These are phyloP conservation scores for Aspergillus wentii DNA, from an alignment of 495 filamentous ascomycete genomes.

Conservation along the genomic window DNA sequence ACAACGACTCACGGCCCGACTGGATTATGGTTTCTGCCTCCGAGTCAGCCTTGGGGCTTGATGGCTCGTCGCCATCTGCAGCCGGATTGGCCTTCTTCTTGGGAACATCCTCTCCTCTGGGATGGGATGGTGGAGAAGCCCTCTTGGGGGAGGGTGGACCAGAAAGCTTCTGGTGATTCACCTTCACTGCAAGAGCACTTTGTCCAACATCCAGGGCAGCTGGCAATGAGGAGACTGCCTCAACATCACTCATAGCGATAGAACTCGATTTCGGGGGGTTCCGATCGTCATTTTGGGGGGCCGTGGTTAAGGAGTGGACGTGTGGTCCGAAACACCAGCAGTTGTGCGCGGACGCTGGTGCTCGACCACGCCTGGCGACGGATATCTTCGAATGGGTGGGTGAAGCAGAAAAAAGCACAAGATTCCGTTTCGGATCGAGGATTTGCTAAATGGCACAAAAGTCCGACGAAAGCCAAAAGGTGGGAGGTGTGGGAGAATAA, in stretches of 20 bases:
- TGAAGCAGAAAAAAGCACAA: too few relatives aligned
- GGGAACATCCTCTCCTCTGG: slow-evolving; percentile 17
- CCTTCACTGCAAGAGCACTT: slow-evolving; percentile 32
- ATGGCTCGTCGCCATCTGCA: slow-evolving; percentile 27
- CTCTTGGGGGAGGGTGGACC: slow-evolving; percentile 23
- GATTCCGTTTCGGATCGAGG: too few relatives aligned
- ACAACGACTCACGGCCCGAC: slow-evolving; percentile 65
- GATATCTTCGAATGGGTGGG: neutral
- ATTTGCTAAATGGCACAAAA: too few relatives aligned
- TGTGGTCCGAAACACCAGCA: slow-evolving; percentile 36
- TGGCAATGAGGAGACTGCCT: slow-evolving; percentile 37
- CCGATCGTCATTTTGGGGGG: slow-evolving; percentile 48
- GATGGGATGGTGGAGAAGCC: slow-evolving; percentile 13
- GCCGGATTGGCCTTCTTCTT: slow-evolving; percentile 19
- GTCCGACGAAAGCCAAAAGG: neutral
- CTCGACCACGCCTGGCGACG: slow-evolving; percentile 16
- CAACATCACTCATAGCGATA: slow-evolving; percentile 51
- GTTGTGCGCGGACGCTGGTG: slow-evolving; percentile 34
- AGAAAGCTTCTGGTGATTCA: slow-evolving; percentile 21
- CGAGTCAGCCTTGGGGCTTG: slow-evolving; percentile 54
- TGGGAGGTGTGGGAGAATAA: too few relatives aligned
- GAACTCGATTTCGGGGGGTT: slow-evolving; percentile 37
- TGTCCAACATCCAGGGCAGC: slow-evolving; percentile 39
- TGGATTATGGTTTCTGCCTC: slow-evolving; percentile 80
- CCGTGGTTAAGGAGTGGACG: slow-evolving; percentile 31